phyloP scores from a whole-genome alignment of 1,284 basidiomycete genomes.

The Pisolithus thermaeus region DNA sequence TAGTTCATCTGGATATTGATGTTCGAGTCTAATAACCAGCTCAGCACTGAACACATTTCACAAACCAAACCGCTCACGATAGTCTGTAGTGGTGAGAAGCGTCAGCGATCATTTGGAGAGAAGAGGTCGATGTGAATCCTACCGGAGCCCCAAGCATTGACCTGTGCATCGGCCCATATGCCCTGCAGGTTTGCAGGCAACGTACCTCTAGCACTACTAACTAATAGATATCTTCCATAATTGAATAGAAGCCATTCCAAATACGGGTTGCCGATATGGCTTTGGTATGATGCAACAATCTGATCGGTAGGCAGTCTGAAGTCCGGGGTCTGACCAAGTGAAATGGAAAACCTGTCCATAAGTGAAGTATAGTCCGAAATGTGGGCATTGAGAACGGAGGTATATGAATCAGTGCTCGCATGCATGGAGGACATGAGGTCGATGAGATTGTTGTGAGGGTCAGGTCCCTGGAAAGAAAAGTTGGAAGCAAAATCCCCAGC shows the following conservation, averaged over 20 bases:
- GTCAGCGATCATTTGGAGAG: not conserved
- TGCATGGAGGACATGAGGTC: conserved; percentile 32
- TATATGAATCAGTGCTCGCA: conserved; percentile 27
- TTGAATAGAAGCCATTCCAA: conserved; percentile 72
- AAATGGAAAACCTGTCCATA: conserved; percentile 47
- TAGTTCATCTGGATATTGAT: conserved; percentile 80
- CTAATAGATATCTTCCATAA: conserved; percentile 63
- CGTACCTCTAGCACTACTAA: conserved; percentile 52
- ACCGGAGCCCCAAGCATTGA: conserved; percentile 61
- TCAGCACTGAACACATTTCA: not conserved
- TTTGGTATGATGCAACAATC: conserved; percentile 45
- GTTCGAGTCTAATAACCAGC: conserved; percentile 49
- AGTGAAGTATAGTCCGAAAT: conserved; percentile 42
- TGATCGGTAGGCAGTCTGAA: conserved; percentile 50
- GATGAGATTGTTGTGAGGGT: conserved; percentile 49
- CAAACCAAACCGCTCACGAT: conserved; percentile 39
- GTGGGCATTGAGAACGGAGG: conserved; percentile 39
- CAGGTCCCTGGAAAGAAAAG: conserved; percentile 58
- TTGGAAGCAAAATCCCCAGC: conserved; percentile 49
- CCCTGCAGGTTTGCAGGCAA: conserved; percentile 72
- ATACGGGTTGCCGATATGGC: conserved; percentile 55
- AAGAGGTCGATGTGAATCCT: conserved; percentile 18
- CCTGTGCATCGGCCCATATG: conserved; percentile 54
- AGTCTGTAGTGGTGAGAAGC: conserved; percentile 36
- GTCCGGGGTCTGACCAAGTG: conserved; percentile 53